Conservation (phyloP, 139 green algal genomes). For the Tetradesmus lagerheimii region DNA sequence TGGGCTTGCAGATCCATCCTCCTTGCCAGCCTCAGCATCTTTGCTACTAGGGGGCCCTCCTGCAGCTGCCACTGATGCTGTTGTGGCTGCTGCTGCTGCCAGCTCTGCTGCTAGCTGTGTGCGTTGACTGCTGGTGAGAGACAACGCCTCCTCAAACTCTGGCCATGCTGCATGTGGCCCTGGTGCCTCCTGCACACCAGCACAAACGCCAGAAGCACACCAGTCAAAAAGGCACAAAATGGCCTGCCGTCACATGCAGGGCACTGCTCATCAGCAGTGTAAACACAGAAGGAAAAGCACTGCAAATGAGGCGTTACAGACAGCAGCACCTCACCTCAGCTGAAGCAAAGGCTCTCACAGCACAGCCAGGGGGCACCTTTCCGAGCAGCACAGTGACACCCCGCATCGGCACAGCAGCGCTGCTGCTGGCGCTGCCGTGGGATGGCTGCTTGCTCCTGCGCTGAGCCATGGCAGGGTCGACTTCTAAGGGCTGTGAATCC, state of each 20-base stretch:
- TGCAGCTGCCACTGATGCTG: neutral
- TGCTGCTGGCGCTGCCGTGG: neutral
- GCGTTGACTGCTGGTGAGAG: constrained; percentile 7
- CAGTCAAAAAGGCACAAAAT: too few species aligned
- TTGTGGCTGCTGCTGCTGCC: neutral
- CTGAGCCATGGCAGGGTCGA: neutral
- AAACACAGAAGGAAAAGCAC: too few species aligned
- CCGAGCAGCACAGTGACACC: constrained; percentile 19
- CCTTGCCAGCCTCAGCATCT: neutral
- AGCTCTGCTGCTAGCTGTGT: neutral
- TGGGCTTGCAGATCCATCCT: neutral
- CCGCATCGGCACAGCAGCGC: neutral
- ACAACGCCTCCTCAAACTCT: neutral
- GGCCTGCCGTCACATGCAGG: too few species aligned
- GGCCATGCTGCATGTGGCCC: neutral
- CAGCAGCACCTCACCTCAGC: neutral
- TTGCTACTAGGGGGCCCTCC: neutral
- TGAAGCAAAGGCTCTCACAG: neutral
- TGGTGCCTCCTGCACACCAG: neutral
- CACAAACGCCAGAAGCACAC: neutral
- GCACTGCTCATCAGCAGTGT: too few species aligned
- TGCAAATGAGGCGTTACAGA: neutral
- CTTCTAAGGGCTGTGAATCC: neutral
- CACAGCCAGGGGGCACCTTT: neutral
- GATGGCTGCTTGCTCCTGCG: too few species aligned